Conservation (phyloP, 2,329 filamentous ascomycete genomes). For the Aspergillus transmontanensis region DNA sequence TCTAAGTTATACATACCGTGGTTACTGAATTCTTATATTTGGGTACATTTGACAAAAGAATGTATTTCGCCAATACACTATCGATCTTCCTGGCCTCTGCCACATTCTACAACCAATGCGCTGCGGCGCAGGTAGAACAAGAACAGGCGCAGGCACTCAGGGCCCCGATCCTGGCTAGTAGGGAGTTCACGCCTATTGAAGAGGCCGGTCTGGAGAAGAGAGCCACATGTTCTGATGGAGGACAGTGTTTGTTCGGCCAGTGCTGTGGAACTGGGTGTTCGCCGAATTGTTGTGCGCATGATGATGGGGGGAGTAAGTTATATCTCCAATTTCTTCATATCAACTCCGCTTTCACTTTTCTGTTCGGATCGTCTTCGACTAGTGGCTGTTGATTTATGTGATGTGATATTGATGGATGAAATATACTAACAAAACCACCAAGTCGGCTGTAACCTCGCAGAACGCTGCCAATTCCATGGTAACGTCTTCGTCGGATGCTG, state of each 20-base stretch:
- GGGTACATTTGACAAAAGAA: not conserved
- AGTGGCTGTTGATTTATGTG: too few species aligned
- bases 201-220: slow-evolving; percentile 6
- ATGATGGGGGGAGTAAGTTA: slow-evolving; percentile 12
- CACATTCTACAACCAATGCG: not conserved
- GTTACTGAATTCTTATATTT: not conserved
- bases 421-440: not conserved
- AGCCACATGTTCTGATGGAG: slow-evolving; percentile 10
- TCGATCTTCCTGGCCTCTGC: not conserved
- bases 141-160: not conserved
- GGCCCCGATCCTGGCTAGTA: not conserved
- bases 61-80: not conserved
- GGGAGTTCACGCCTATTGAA: not conserved
- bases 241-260: slow-evolving; percentile 3
- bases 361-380: too few species aligned
- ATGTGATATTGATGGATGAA: too few species aligned
- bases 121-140: not conserved
- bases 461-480: slow-evolving; percentile 11
- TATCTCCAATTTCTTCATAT: too few species aligned
- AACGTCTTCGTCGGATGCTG: slow-evolving; percentile 19
- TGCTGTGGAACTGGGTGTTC: slow-evolving; percentile 17
- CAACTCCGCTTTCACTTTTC: too few species aligned
- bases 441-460: slow-evolving; percentile 15
- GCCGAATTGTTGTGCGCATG: slow-evolving; percentile 15
- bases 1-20: not conserved